Percentiles rank a stretch among this genome's conserved stretches.
Conservation (phyloP, 2,329 filamentous ascomycete genomes). For the Fusarium sp. region DNA sequence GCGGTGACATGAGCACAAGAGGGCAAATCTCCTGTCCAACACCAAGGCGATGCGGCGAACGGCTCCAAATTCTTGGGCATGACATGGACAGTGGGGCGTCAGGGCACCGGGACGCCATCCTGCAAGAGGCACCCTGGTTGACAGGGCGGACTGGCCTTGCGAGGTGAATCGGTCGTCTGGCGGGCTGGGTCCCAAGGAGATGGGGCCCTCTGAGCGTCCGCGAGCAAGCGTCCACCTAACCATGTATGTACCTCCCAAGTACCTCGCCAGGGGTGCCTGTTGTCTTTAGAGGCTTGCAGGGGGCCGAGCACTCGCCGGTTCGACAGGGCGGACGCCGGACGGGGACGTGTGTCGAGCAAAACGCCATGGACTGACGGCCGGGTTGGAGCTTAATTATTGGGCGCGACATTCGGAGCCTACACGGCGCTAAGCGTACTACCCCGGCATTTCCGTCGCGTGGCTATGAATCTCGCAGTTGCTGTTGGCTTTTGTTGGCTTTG, state of each 20-base stretch:
- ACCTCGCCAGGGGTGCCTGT: conserved; percentile 31
- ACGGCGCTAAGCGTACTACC: conserved; percentile 32
- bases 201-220: conserved; percentile 23
- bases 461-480: conserved; percentile 25
- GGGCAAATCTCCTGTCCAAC: conserved; percentile 44
- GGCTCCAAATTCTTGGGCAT: conserved; percentile 43
- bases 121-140: conserved; percentile 40
- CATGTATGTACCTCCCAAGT: conserved; percentile 39
- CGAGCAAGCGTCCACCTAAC: background rate
- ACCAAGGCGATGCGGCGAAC: conserved; percentile 43
- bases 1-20: conserved; percentile 48
- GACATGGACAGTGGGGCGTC: conserved; percentile 42
- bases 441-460: conserved; percentile 44
- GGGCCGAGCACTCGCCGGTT: conserved; percentile 19
- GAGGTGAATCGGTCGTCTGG: conserved; percentile 30
- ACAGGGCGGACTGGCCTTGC: conserved; percentile 43
- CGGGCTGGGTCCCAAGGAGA: conserved; percentile 24
- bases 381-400: conserved; percentile 46
- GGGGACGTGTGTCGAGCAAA: conserved; percentile 42
- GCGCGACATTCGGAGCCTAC: conserved; percentile 32
- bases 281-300: conserved; percentile 33
- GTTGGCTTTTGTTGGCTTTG: background rate
- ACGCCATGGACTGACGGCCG: conserved; percentile 42
- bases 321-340: conserved; percentile 28
- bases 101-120: conserved; percentile 38